Evolutionary conservation across 306 rosid species (phyloP).

Genomic region (Ziziphus jujuba): DNA sequence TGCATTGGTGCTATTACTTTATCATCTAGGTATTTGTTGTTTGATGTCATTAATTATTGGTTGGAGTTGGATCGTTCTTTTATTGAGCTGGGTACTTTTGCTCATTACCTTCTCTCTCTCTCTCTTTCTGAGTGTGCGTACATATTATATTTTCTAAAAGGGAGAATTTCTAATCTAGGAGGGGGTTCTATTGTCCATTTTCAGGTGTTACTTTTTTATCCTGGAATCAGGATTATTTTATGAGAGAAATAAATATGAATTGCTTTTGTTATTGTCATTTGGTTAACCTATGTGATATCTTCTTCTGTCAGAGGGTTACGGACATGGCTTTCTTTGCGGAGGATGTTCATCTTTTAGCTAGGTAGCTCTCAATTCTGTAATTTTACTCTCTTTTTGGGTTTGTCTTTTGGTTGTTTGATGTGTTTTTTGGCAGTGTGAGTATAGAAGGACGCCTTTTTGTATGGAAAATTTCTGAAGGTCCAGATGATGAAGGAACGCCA

Average conservation of each 20-base stretch:
- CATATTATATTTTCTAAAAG: too few species aligned
- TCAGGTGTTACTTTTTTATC: background rate
- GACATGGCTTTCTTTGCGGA: constrained; percentile 98
- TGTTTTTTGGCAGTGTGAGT: constrained; percentile 70
- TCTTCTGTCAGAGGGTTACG: constrained; percentile 86
- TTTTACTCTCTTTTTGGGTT: background rate
- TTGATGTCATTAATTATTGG: background rate
- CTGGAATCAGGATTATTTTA: constrained; percentile 8
- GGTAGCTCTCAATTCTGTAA: constrained; percentile 50
- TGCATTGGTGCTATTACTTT: background rate
- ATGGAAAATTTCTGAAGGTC: constrained; percentile 96
- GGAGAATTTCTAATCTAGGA: background rate
- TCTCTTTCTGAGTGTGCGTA: too few species aligned
- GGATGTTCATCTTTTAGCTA: constrained; percentile 98
- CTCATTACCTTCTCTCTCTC: too few species aligned
- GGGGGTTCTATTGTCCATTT: background rate
- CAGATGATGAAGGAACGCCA: constrained; percentile 86
- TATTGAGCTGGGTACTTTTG: too few species aligned
- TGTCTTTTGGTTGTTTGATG: constrained; percentile 22
- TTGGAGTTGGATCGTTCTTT: too few species aligned
- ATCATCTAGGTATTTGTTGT: background rate
- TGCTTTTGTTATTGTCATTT: background rate
- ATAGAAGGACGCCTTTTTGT: constrained; percentile 86
- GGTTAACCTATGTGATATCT: constrained; percentile 21
- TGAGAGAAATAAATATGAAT: background rate